Conservation (phyloP, 805 yeast genomes). For the Wickerhamomyces subpelliculosus region DNA sequence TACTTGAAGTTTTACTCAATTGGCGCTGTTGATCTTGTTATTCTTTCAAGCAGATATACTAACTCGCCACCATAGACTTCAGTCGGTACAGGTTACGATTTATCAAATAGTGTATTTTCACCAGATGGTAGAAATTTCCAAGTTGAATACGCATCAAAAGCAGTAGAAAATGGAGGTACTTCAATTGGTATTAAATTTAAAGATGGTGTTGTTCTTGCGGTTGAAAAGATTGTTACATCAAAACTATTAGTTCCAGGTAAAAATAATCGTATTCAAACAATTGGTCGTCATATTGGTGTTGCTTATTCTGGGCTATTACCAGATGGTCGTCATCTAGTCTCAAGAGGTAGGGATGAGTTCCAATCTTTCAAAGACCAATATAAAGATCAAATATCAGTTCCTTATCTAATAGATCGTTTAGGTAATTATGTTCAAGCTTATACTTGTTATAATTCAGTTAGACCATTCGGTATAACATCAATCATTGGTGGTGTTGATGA, state of each 20-base stretch:
- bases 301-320: slow-evolving; percentile 94
- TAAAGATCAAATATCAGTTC: slow-evolving; percentile 69
- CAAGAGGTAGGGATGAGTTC: slow-evolving; percentile 90
- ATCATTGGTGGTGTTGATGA: slow-evolving; percentile 92
- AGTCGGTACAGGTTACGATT: slow-evolving; percentile 98
- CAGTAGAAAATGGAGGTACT: slow-evolving; percentile 96
- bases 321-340: slow-evolving; percentile 91
- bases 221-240: slow-evolving; percentile 86
- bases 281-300: slow-evolving; percentile 91
- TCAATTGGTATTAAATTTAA: slow-evolving; percentile 86
- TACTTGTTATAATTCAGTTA: slow-evolving; percentile 91
- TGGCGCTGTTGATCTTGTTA: background rate
- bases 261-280: slow-evolving; percentile 85
- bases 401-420: slow-evolving; percentile 77
- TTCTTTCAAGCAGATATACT: too few species aligned
- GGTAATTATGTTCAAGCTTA: slow-evolving; percentile 92
- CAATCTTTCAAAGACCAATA: slow-evolving; percentile 68
- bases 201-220: slow-evolving; percentile 96
- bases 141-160: slow-evolving; percentile 95
- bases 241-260: slow-evolving; percentile 84
- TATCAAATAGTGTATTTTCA: slow-evolving; percentile 90
- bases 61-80: slow-evolving; percentile 50
- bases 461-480: slow-evolving; percentile 94
- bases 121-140: slow-evolving; percentile 92
- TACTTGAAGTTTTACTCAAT: background rate